Evolutionary conservation across 225 moss, liverwort and hornwort species (phyloP), one percentile per base, ranked within the genome.

Genomic region (Marchantia polymorpha): DNA sequence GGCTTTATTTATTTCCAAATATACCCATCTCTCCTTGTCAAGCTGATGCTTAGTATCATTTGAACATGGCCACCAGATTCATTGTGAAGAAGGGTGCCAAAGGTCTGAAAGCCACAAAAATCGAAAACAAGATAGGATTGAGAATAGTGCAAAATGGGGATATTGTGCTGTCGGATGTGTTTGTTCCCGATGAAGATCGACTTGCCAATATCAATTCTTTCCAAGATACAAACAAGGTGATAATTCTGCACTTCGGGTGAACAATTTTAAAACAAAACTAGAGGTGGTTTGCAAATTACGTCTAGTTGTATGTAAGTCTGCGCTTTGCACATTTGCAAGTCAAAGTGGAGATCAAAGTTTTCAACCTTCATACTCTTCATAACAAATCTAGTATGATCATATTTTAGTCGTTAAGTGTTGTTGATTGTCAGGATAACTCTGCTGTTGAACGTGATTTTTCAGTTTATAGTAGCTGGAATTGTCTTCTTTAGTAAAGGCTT

Each of bases 111-210:
- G 92, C 93, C 11, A 93, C 99, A 67, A 99, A 99, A 86, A 99
- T 95, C 69, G 89, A 99, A 81, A 95, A 95, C 83, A 99, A 99
- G 82, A 99, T 99, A 31, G 99, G 99, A 46, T 80, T 99, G 78
- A 99, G 99, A 83, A 93, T 95, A 78, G 93, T 99, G 67, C 99
- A 99, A 82, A 99, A 95, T 80, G 92, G 92, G 58, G 99, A 99
- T 77, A 95, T 99, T 50, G 10, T 54, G 61, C 82, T 99, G 58
- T 78, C 85, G 61, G 88, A 91, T 68, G 93, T 92, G 46, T 95
- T 91, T 85, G 83, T 99, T 61, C 85, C 91, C 53, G 92, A 95
- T 63, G 90, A 99, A 61, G 93, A 93, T 75, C 92, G 90, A 65
- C 74, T 99, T 70, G 91, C 99, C 16, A 87, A 91, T 75, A 90